Percentiles rank a stretch among this genome's conserved stretches.
Evolutionary conservation across 495 filamentous ascomycete species (phyloP).

Genomic region (Penicillium alfredii): DNA sequence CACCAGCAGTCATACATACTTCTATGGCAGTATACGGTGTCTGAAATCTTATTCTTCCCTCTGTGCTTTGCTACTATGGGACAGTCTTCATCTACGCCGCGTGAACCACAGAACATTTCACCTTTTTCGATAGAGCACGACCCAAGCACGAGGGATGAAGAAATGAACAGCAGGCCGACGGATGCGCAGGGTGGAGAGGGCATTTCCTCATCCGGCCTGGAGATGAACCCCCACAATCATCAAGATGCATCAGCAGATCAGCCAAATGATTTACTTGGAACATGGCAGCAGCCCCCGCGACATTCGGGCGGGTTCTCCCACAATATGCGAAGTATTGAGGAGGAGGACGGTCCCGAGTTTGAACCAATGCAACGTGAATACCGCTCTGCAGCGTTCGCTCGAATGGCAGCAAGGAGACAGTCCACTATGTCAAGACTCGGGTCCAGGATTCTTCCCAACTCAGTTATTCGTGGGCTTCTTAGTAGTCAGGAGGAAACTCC

Average conservation of each 20-base stretch:
- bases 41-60: slow-evolving; percentile 19
- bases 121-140: slow-evolving; percentile 20
- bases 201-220: slow-evolving; percentile 14
- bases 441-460: slow-evolving; percentile 46
- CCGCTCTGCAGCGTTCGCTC: slow-evolving; percentile 33
- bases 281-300: slow-evolving; percentile 21
- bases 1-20: slow-evolving; percentile 1
- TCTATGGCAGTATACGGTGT: slow-evolving; percentile 31
- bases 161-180: slow-evolving; percentile 34
- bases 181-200: slow-evolving; percentile 26
- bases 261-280: slow-evolving; percentile 7
- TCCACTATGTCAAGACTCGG: slow-evolving; percentile 48
- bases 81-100: slow-evolving; percentile 43
- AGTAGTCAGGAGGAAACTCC: slow-evolving; percentile 45
- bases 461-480: slow-evolving; percentile 39
- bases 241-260: slow-evolving; percentile 13
- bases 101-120: slow-evolving; percentile 29
- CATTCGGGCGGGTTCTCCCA: slow-evolving; percentile 11
- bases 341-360: slow-evolving; percentile 24
- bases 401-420: slow-evolving; percentile 42
- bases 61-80: slow-evolving; percentile 40
- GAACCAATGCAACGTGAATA: slow-evolving; percentile 26
- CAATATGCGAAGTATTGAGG: slow-evolving; percentile 33
- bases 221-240: slow-evolving; percentile 11
- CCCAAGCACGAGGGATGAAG: slow-evolving; percentile 32